A percentile compares a stretch with the other conserved stretches of the same genome.
Evolutionary conservation across 495 filamentous ascomycete species (phyloP).

Genomic region (Penicillium nucicola): DNA sequence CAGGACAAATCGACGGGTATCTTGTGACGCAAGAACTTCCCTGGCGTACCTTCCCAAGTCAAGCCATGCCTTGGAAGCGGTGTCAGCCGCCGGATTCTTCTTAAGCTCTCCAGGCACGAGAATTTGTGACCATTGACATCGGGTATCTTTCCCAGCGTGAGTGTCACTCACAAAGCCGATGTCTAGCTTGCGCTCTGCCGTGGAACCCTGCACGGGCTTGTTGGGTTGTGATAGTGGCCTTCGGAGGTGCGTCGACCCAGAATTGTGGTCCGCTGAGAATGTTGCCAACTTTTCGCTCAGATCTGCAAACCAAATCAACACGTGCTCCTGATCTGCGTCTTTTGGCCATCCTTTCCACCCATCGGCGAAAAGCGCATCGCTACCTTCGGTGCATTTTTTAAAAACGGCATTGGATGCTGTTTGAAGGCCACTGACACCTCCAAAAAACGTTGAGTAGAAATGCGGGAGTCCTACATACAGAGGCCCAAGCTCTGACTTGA

Average conservation of each 20-base stretch:
- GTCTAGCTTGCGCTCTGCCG: slow-evolving; percentile 38
- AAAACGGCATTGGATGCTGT: slow-evolving; percentile 32
- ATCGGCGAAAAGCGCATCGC: slow-evolving; percentile 13
- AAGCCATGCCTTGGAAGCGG: slow-evolving; percentile 29
- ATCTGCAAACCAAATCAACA: slow-evolving; percentile 31
- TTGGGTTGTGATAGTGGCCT: slow-evolving; percentile 30
- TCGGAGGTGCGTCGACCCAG: slow-evolving; percentile 16
- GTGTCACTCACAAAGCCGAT: slow-evolving; percentile 40
- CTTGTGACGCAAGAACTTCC: slow-evolving; percentile 44
- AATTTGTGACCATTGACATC: slow-evolving; percentile 43
- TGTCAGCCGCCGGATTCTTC: slow-evolving; percentile 41
- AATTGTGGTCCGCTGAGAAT: slow-evolving; percentile 25
- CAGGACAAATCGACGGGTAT: slow-evolving; percentile 45
- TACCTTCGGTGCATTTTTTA: slow-evolving; percentile 32
- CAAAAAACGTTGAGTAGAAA: slow-evolving; percentile 38
- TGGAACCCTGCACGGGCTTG: slow-evolving; percentile 34
- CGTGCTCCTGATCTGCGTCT: slow-evolving; percentile 7
- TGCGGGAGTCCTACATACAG: slow-evolving; percentile 28
- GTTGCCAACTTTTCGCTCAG: slow-evolving; percentile 28
- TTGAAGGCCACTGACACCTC: slow-evolving; percentile 27
- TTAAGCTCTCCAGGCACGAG: slow-evolving; percentile 47
- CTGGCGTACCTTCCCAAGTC: slow-evolving; percentile 41
- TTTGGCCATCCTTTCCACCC: slow-evolving; percentile 17
- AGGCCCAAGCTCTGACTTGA: slow-evolving; percentile 23
- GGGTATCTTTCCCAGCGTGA: slow-evolving; percentile 19